Base-by-base conservation (phyloP, 164 flowering plant species). In the Echeveria elegans region DNA sequence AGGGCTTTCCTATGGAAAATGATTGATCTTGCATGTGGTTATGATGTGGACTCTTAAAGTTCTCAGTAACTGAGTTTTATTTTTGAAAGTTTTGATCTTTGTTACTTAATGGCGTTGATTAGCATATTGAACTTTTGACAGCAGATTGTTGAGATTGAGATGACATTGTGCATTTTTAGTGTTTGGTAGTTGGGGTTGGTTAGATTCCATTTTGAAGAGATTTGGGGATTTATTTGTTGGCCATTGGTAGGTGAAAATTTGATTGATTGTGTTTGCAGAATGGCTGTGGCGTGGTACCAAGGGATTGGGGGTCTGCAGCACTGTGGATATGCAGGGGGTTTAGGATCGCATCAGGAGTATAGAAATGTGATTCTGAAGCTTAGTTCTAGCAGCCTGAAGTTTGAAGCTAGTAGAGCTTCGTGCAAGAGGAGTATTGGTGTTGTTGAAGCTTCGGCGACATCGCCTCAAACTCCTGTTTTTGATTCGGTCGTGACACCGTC, bases 211-310 rank as follows among this genome's bases (percentile, higher is more conserved):
- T 28, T 56, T 28, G 32, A 56, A 14, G 12, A 26, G 2, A 28
- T 28, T 56, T 1, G 30, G 30, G 16, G 29, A 26, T 26, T 56
- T 7, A 4, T 28, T 0, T 28, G 14, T 56, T 19, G 18, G 5
- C 19, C 31, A 2, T 56, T 28, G 12, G 1, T 26, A 26, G 18
- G 19, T 43, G 47, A 43, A 16, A n/a, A 43, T 43, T 43, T 43
- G 47, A 43, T 56, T 28, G 50, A n/a, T 64, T 12, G 67, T 58
- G 21, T 53, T 70, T 79, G 70, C 80, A 85, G 91, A 77, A 91
- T 91, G 97, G 84, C 90, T 65, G 74, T 83, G 50, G 72, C 76
- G 66, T 77, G 81, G 63, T 79, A 86, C 67, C 90, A 81, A 68
- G 71, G 78, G 12, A 11, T 80, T 58, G 84, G 85, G 64, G 64